Conservation (phyloP, 2,329 filamentous ascomycete genomes). For the Cytospora mali region DNA sequence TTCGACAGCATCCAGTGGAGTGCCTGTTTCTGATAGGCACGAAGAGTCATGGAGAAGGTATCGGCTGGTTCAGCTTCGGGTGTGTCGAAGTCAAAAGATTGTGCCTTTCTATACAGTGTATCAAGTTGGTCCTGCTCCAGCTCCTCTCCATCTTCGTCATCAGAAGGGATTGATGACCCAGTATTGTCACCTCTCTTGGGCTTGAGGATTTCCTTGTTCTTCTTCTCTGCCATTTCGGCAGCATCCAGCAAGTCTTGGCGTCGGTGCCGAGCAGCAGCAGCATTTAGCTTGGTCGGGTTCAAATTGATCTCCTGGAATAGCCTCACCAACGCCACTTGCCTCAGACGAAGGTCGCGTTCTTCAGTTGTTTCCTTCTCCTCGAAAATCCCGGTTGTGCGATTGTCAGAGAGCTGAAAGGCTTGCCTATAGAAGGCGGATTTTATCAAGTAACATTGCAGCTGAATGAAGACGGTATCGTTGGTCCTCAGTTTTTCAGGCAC, state of each 20-base stretch:
- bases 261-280: conserved; percentile 74
- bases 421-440: conserved; percentile 71
- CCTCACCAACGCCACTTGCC: conserved; percentile 85
- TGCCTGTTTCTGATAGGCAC: conserved; percentile 94
- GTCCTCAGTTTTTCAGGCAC: conserved; percentile 82
- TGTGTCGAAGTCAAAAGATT: conserved; percentile 93
- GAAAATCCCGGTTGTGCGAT: conserved; percentile 73
- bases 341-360: conserved; percentile 79
- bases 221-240: conserved; percentile 85
- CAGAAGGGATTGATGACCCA: conserved; percentile 57
- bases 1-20: conserved; percentile 96
- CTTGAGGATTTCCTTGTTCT: conserved; percentile 53
- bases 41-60: conserved; percentile 79
- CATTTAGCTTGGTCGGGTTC: conserved; percentile 73
- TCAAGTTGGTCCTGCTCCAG: conserved; percentile 96
- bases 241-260: conserved; percentile 83
- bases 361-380: conserved; percentile 84
- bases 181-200: conserved; percentile 35
- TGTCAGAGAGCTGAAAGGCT: conserved; percentile 65
- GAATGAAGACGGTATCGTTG: conserved; percentile 93
- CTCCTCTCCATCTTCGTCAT: conserved; percentile 82
- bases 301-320: conserved; percentile 89
- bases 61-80: conserved; percentile 81
- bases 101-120: conserved; percentile 89
- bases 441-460: conserved; percentile 78